phyloP scores from a whole-genome alignment of 768 basidiomycete species.

The Grammothele lineata region DNA sequence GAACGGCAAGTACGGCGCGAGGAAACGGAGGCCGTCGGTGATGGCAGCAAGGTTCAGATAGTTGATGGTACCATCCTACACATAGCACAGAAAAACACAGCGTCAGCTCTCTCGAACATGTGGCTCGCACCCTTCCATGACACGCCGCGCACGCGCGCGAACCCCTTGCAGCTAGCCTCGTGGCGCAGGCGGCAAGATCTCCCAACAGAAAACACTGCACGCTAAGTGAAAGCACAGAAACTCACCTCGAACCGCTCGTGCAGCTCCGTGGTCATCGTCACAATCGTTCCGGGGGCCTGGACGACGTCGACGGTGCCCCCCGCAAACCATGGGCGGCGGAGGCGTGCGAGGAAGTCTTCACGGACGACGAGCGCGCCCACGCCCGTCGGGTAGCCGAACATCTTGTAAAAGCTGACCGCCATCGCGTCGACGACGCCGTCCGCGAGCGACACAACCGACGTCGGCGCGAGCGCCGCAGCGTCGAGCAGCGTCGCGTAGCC shows the following conservation, averaged over 20 bases:
- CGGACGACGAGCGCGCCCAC: constrained; percentile 77
- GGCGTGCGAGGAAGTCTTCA: constrained; percentile 54
- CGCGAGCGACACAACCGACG: constrained; percentile 60
- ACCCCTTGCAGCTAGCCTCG: not conserved
- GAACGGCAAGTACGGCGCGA: constrained; percentile 75
- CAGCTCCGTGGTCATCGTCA: constrained; percentile 52
- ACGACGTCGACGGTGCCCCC: constrained; percentile 82
- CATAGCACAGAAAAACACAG: constrained; percentile 9
- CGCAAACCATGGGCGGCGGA: constrained; percentile 79
- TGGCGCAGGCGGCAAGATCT: no score
- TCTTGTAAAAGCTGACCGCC: constrained; percentile 84
- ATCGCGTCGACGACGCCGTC: constrained; percentile 74
- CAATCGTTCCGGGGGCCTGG: constrained; percentile 70
- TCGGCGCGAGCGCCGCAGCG: constrained; percentile 76
- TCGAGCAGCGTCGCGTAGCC: constrained; percentile 79
- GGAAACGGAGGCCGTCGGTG: constrained; percentile 71
- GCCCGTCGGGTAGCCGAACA: constrained; percentile 86
- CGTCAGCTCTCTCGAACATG: no score
- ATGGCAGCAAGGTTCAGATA: constrained; percentile 75
- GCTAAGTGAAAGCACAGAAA: no score
- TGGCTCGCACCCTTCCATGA: no score
- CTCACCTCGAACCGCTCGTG: constrained; percentile 79
- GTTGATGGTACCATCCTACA: constrained; percentile 82
- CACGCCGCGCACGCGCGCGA: constrained; percentile 1
- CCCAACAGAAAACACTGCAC: no score